These are phyloP conservation scores for Trebouxia sp. DNA, from an alignment of 139 green algal genomes.

Conservation along the genomic window DNA sequence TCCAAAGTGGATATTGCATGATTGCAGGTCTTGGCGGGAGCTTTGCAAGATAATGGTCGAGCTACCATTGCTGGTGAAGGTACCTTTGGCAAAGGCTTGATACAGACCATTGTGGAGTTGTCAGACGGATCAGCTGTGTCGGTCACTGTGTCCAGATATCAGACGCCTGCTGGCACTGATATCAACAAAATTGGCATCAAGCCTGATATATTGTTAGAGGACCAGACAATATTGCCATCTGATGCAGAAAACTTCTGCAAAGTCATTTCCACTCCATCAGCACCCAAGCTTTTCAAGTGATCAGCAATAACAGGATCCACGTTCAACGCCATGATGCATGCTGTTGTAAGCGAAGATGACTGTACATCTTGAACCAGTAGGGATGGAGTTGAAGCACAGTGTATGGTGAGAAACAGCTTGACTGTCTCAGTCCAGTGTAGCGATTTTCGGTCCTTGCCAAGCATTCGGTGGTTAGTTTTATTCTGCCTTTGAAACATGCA, in stretches of 20 bases:
- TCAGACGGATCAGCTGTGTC: constrained; percentile 84
- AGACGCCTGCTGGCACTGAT: constrained; percentile 71
- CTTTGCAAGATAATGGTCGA: constrained; percentile 89
- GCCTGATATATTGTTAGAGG: constrained; percentile 29
- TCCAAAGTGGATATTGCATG: too few species aligned
- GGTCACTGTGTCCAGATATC: constrained; percentile 90
- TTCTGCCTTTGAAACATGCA: too few species aligned
- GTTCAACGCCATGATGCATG: too few species aligned
- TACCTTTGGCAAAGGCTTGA: constrained; percentile 98
- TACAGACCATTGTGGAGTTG: constrained; percentile 93
- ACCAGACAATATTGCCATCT: constrained; percentile 34
- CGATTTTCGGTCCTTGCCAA: too few species aligned
- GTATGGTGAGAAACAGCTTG: too few species aligned
- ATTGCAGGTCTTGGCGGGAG: constrained; percentile 86
- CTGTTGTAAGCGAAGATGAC: too few species aligned
- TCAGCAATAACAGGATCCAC: too few species aligned
- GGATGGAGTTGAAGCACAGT: not conserved
- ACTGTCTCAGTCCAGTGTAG: too few species aligned
- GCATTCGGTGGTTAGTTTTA: too few species aligned
- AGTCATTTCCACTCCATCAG: constrained; percentile 27
- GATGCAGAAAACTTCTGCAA: constrained; percentile 41
- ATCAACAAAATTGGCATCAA: constrained; percentile 68
- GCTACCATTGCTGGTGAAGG: constrained; percentile 75
- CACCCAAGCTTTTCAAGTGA: not conserved
- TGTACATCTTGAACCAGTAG: not conserved